Conservation (phyloP, 495 filamentous ascomycete species). For the Clavariopsis aquatica region DNA sequence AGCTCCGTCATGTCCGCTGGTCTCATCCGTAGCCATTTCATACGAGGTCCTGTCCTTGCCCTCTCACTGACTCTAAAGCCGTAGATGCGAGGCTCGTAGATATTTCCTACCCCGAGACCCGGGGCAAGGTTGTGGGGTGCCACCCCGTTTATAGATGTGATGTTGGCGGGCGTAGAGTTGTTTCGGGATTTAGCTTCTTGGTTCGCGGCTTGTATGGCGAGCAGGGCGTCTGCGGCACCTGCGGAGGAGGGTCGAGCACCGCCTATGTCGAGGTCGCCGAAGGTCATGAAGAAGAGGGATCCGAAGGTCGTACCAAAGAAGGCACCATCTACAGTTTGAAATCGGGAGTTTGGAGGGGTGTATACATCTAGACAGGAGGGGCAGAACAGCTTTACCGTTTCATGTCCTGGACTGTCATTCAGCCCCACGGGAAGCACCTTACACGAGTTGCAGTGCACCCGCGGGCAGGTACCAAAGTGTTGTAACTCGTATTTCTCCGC, state of each 20-base stretch:
- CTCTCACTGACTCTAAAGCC: conserved; percentile 91
- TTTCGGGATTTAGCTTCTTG: conserved; percentile 26
- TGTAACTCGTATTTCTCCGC: conserved; percentile 96
- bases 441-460: conserved; percentile 82
- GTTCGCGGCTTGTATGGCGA: conserved; percentile 31
- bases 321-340: conserved; percentile 96
- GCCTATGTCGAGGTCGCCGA: conserved; percentile 85
- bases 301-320: conserved; percentile 98
- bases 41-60: conserved; percentile 82
- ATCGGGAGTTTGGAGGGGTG: conserved; percentile 93
- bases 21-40: conserved; percentile 91
- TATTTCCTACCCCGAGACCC: conserved; percentile 75
- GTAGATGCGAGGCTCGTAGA: conserved; percentile 96
- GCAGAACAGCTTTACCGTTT: conserved; percentile 98
- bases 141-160: conserved; percentile 77
- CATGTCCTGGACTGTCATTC: conserved; percentile 90
- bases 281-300: conserved; percentile 95
- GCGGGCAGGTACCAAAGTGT: conserved; percentile 91
- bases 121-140: conserved; percentile 80
- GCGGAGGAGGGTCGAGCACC: conserved; percentile 6
- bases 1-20: conserved; percentile 76
- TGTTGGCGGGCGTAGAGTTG: conserved; percentile 47
- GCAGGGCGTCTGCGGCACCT: conserved; percentile 31
- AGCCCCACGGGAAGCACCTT: conserved; percentile 89
- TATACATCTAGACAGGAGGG: conserved; percentile 96